Conservation (phyloP, 441 rosid species). For the Rhodomyrtus psidioides region DNA sequence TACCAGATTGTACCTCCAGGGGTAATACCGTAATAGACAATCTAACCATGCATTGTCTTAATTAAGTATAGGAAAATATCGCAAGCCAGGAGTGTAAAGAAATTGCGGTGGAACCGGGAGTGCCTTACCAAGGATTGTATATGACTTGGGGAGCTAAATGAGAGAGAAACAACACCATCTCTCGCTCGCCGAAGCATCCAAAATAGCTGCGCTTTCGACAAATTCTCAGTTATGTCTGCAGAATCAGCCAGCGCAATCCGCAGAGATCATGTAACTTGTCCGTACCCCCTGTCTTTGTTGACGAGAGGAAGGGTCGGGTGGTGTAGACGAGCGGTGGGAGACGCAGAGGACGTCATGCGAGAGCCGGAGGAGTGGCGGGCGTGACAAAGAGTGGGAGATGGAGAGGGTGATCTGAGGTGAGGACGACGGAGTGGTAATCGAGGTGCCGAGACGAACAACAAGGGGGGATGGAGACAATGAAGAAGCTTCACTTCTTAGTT, state of each 20-base stretch:
- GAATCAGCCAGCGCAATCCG: constrained; percentile 51
- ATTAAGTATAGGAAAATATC: no score
- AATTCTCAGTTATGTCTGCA: constrained; percentile 34
- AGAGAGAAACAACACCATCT: background rate
- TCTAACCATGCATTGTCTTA: no score
- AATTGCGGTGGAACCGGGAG: no score
- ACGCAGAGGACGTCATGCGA: background rate
- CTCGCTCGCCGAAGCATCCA: no score
- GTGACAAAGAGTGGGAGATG: background rate
- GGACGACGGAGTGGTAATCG: no score
- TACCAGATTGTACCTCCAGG: background rate
- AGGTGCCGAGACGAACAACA: no score
- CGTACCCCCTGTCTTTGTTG: background rate
- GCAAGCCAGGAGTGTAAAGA: no score
- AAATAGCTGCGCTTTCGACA: background rate
- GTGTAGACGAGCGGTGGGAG: background rate
- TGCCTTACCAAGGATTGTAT: background rate
- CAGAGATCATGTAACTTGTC: constrained; percentile 41
- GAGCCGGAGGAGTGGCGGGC: no score
- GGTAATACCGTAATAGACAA: no score
- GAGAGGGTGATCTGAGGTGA: no score
- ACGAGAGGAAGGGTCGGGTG: background rate
- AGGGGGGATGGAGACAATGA: no score
- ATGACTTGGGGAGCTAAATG: background rate
- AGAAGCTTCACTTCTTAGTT: background rate